Base-by-base conservation (phyloP, 1,139 yeast genomes). In the Candida sp. region DNA sequence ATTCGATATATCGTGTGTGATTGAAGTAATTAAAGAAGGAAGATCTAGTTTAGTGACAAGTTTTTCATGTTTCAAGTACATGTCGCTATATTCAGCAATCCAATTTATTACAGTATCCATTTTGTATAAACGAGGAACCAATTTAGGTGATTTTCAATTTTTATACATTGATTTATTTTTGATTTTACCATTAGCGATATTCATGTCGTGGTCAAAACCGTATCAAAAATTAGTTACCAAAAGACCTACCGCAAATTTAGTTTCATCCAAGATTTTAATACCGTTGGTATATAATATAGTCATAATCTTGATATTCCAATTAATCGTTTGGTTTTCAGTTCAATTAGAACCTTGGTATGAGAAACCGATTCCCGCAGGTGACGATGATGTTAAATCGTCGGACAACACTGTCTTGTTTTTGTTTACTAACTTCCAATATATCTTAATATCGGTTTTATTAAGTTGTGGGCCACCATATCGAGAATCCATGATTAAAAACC, bases 161-260 rank as follows among this genome's bases (percentile, higher is more conserved):
- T 70, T 93, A 52, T 90, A 91, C 79, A 93, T 93, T 63, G 99
- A 93, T 66, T 66, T 93, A 61, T 81, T 87, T 50, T 71, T 93
- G 60, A 95, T 93, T 54, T 77, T 93, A 45, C 99, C 99, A 5
- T 79, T 93, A 57, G 99, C 99, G 0, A 82, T 93, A 7, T 90
- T 90, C 66, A 86, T 95, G 99, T 91, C 98, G 5, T 91, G 99
- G 97, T 83, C 97, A 1, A 81, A 84, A 56, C 96, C 99, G 0
- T 84, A 71, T 56, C 70, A 74, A 2, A 63, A 58, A 27, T 67
- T 93, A 25, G 79, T 80, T 11, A 64, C 70, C 33, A 91, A 90
- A 58, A 76, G 96, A 43, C 99, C 99, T 3, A 87, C 96, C 1
- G 97, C 99, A 1, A 93, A 93, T 61, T 71, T 93, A 48, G 95